phyloP scores from a whole-genome alignment of 371 early-diverging fungal genomes.

The Phascolomyces articulosus region DNA sequence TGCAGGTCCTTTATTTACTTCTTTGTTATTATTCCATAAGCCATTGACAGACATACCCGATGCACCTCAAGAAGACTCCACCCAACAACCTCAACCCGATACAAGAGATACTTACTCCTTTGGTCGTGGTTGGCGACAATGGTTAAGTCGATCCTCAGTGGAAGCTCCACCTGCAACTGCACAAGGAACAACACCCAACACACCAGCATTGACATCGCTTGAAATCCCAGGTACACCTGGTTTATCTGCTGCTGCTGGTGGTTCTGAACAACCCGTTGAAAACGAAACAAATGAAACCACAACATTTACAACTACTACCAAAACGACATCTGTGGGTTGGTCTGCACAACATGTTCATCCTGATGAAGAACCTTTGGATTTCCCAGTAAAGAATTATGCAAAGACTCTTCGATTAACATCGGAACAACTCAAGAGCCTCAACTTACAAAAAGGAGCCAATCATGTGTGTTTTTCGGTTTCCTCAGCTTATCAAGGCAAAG shows the following conservation, averaged over 20 bases:
- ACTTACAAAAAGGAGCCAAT: conserved; percentile 86
- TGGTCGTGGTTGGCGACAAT: conserved; percentile 57
- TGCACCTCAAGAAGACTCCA: conserved; percentile 3
- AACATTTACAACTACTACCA: conserved; percentile 50
- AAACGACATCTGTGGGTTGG: conserved; percentile 52
- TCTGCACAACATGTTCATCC: conserved; percentile 31
- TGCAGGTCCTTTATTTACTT: conserved; percentile 58
- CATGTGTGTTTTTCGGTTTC: conserved; percentile 85
- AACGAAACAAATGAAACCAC: conserved; percentile 25
- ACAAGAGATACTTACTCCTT: conserved; percentile 48
- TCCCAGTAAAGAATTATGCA: conserved; percentile 64
- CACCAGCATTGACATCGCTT: background rate
- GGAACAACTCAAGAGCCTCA: conserved; percentile 82
- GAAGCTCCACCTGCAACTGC: too few species aligned
- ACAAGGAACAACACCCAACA: conserved; percentile 1
- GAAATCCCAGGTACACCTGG: background rate
- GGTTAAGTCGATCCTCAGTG: conserved; percentile 52
- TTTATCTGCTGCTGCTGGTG: too few species aligned
- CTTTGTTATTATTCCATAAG: conserved; percentile 53
- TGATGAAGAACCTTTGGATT: conserved; percentile 16
- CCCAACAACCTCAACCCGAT: conserved; percentile 25
- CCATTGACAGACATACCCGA: conserved; percentile 9
- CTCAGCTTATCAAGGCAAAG: conserved; percentile 71
- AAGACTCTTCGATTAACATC: conserved; percentile 88
- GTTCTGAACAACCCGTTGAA: conserved; percentile 7